Base-by-base conservation (phyloP, 176 grass and related monocot species). In the Eragrostis curvula region DNA sequence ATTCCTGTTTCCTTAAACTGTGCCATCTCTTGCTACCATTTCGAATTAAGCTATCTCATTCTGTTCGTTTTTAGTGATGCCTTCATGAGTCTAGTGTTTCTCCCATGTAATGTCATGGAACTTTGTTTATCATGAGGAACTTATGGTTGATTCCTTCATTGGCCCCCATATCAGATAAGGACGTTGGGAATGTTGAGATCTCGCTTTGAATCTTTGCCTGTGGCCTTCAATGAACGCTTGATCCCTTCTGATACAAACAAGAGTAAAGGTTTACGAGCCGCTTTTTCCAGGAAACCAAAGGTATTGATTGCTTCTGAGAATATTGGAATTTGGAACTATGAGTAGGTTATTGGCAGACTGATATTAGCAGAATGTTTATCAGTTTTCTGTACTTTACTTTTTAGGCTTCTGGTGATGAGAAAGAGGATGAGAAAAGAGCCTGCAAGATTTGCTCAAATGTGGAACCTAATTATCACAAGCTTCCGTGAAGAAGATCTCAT, bases 361-460 rank as follows among this genome's bases (percentile, higher is more conserved):
- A 12, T 74, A 40, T 39, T 81, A 77, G 43, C 20, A 78, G 57
- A 62, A 70, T 23, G 68, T 61, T 16, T 55, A 29, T 67, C 46
- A 53, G 29, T 62, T 49, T 42, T 36, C 66, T 85, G 55, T 13
- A 43, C 6, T 76, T 70, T 25, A 4, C 14, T 57, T 90, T 90
- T 67, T 83, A 90, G 88, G 75, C 79, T 79, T 39, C 83, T 79
- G 83, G 10, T 30, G 79, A 90, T 73, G 88, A 84, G 27, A 42
- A 75, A 71, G 85, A 91, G 64, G 65, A 12, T 55, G 91, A 95
- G 68, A 99, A 99, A 88, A 79, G 78, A 68, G 78, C 88, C 88
- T 56, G 93, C 96, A 87, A 93, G 89, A 70, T 99, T 99, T 93
- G 90, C 96, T 84, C 93, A 99, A 79, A 99, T 99, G 77, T 99